Base-by-base conservation (phyloP, 2,329 filamentous ascomycete genomes). In the Penicillium expansum region DNA sequence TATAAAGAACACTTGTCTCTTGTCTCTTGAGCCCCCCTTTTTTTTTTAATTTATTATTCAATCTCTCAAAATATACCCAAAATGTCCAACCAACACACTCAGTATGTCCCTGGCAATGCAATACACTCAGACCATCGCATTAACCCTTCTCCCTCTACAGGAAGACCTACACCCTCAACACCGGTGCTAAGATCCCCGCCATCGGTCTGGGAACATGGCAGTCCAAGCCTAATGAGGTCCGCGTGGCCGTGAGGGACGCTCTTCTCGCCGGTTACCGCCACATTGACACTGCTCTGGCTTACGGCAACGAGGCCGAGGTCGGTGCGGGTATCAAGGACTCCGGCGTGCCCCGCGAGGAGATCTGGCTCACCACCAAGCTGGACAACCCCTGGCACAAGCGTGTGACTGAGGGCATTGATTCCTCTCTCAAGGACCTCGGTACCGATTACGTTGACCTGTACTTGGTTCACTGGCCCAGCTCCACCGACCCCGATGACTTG, bases 381-480 rank as follows among this genome's bases (percentile, higher is more conserved):
- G 86, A 85, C 82, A 87, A 87, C 77, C 83, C 84, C 71, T 82
- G 74, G 72, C 84, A 87, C 73, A 78, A 82, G 66, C 79, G 80
- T 11, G 88, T 89, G 24, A 75, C 84, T 62, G 77, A 83, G 63
- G 86, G 86, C 63, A 84, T 86, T 60, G 79, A 81, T 61, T 82
- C 82, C 42, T 86, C 86, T 49, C 77, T 89, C 60, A 83, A 86
- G 74, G 81, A 83, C 68, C 82, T 89, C 63, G 83, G 81, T 32
- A 77, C 86, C 13, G 86, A 87, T 66, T 89, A 90, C 68, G 78
- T 90, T 57, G 87, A 90, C 68, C 80, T 90, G n/a, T 89, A 86
- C 75, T 80, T 90, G 55, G 84, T 91, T 69, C 86, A 89, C 76
- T 90, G 83, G 82, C 83, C 83, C 18, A 78, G 77, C 54, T 76